These are phyloP conservation scores for Cercospora zeina DNA, from an alignment of 2,329 filamentous ascomycete genomes.

Conservation along the genomic window DNA sequence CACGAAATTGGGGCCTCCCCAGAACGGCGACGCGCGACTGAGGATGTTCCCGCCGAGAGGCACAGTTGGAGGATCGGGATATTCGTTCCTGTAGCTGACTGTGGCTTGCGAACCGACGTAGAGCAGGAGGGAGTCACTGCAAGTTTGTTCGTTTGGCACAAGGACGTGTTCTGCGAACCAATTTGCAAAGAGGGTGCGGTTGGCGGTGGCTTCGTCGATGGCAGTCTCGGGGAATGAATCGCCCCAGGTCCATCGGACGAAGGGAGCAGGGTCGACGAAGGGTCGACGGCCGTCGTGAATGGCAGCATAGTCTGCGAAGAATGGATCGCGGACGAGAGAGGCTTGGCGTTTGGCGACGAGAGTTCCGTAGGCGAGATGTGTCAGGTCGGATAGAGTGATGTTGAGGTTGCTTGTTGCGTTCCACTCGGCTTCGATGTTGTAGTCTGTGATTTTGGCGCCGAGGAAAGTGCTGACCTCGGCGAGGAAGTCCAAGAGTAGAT, in stretches of 20 bases:
- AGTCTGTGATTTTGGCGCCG: slow-evolving; percentile 41
- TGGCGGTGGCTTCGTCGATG: slow-evolving; percentile 48
- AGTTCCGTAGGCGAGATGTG: slow-evolving; percentile 50
- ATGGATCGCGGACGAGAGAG: slow-evolving; percentile 50
- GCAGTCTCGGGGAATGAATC: slow-evolving; percentile 43
- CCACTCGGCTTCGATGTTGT: slow-evolving; percentile 44
- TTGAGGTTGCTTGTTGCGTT: slow-evolving; percentile 37
- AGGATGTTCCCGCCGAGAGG: slow-evolving; percentile 54
- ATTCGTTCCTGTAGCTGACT: slow-evolving; percentile 50
- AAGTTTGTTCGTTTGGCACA: slow-evolving; percentile 45
- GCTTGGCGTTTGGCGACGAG: slow-evolving; percentile 53
- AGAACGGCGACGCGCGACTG: slow-evolving; percentile 51
- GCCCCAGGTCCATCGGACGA: slow-evolving; percentile 52
- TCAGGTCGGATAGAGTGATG: slow-evolving; percentile 41
- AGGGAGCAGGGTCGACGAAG: slow-evolving; percentile 53
- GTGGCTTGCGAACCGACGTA: slow-evolving; percentile 49
- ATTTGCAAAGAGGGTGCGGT: slow-evolving; percentile 52
- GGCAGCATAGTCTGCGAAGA: slow-evolving; percentile 53
- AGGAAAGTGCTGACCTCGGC: slow-evolving; percentile 48
- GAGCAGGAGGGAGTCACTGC: slow-evolving; percentile 53
- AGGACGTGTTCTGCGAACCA: slow-evolving; percentile 55
- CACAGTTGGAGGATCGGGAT: slow-evolving; percentile 46
- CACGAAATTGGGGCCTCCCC: slow-evolving; percentile 52
- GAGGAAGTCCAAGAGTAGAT: slow-evolving; percentile 47
- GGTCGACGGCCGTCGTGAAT: slow-evolving; percentile 49